Base-by-base conservation (phyloP, 2,329 filamentous ascomycete species). In the Raffaelea deltoideospora region DNA sequence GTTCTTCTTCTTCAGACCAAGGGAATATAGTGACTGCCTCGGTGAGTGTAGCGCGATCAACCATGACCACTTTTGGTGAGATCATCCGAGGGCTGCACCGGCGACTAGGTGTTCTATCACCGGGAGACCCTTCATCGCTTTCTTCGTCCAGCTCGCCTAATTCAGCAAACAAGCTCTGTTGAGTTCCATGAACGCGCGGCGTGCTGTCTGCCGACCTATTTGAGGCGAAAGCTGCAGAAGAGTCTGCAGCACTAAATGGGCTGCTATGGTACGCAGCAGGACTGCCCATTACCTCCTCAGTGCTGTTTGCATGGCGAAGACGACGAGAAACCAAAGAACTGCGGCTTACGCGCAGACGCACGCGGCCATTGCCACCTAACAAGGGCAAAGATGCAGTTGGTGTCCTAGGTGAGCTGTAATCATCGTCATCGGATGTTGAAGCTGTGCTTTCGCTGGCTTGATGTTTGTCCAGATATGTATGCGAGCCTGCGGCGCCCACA, bases 81-180 rank as follows among this genome's bases (percentile, higher is more conserved):
- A 57, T 55, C 15, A 59, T 65, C 31, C 63, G 63, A 18, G 57
- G 48, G 41, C 62, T 63, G 31, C 59, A 54, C 27, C 63, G 62
- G 42, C 67, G 65, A 43, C 65, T 69, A 20, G 73, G 73, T 22
- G 72, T 76, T 20, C 60, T 67, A 15, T 63, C 64, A 14, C 63
- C 64, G 40, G 58, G 63, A 37, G 80, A 77, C 43, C 79, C 78
- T 41, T 84, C 81, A 43, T 84, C 82, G 46, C 80, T 79, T 44
- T 75, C 74, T 19, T 47, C 45, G 42, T 74, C 79, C 31, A 95
- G 63, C 45, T 85, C 83, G 37, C 81, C 84, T 30, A 98, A 69
- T 56, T 98, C 90, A 29, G 86, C 86, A 53, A 90, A 93, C 35
- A 98, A 64, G 50, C 81, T 96, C 61, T 94, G 83, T 14, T 73